phyloP scores from a whole-genome alignment of 495 filamentous ascomycete species.

The Glarea lozoyensis region DNA sequence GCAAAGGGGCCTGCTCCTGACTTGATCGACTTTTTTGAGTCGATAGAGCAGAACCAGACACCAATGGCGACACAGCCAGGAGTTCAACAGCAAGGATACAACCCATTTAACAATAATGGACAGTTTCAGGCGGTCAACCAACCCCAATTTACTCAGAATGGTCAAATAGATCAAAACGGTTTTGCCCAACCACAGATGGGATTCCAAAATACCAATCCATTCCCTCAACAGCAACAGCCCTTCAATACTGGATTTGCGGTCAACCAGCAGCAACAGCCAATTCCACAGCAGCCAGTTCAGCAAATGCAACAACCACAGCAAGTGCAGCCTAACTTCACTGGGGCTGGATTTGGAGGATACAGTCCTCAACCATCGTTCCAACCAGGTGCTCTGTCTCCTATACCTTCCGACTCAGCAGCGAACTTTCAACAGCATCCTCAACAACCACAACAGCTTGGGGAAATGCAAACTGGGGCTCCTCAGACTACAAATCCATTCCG shows the following conservation, averaged over 20 bases:
- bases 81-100: slow-evolving; percentile 25
- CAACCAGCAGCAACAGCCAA: slow-evolving; percentile 39
- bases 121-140: slow-evolving; percentile 33
- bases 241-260: slow-evolving; percentile 25
- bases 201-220: slow-evolving; percentile 38
- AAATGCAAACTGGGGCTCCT: slow-evolving; percentile 15
- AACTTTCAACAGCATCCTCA: slow-evolving; percentile 21
- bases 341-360: slow-evolving; percentile 83
- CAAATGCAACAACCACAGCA: slow-evolving; percentile 33
- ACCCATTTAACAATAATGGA: slow-evolving; percentile 38
- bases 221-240: slow-evolving; percentile 38
- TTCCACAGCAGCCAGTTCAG: slow-evolving; percentile 19
- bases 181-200: slow-evolving; percentile 26
- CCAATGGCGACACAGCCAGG: slow-evolving; percentile 27
- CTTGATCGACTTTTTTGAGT: slow-evolving; percentile 97
- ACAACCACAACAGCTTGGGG: slow-evolving; percentile 23
- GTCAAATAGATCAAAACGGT: slow-evolving; percentile 22
- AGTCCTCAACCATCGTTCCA: slow-evolving; percentile 53
- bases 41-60: slow-evolving; percentile 82
- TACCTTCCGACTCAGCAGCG: slow-evolving; percentile 55
- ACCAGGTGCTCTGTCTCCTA: slow-evolving; percentile 42
- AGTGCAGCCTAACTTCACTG: slow-evolving; percentile 57
- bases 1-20: slow-evolving; percentile 63
- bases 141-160: slow-evolving; percentile 24
- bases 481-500: slow-evolving; percentile 83